A percentile compares a stretch with the other conserved stretches of the same genome.
phyloP scores from a whole-genome alignment of 2,329 filamentous ascomycete genomes.

The Lasiodiplodia sp. region DNA sequence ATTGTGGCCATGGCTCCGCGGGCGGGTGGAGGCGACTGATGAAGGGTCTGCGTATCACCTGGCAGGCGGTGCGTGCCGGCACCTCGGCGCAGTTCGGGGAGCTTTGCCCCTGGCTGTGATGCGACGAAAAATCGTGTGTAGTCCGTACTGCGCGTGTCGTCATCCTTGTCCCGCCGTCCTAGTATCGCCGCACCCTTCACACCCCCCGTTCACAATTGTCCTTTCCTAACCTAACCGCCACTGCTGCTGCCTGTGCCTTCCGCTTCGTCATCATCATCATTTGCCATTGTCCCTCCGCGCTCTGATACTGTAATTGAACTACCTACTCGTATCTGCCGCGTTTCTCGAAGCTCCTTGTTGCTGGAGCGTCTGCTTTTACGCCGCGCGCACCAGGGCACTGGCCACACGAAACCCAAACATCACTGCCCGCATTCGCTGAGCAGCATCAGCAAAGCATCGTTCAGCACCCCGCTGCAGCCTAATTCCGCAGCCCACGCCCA shows the following conservation, averaged over 20 bases:
- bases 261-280: neutral
- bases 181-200: neutral
- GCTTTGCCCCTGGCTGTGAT: too few relatives aligned
- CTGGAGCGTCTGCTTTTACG: conserved; percentile 8
- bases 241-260: neutral
- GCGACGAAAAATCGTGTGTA: neutral
- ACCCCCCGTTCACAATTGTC: neutral
- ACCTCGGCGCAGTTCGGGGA: neutral
- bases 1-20: neutral
- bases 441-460: conserved; percentile 7
- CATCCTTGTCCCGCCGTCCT: neutral
- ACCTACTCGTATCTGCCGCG: conserved; percentile 5
- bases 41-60: conserved; percentile 4
- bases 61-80: neutral
- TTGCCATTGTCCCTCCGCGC: neutral
- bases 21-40: conserved; percentile 3
- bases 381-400: too few relatives aligned
- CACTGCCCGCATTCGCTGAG: neutral
- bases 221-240: neutral
- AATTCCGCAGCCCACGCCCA: conserved; percentile 5
- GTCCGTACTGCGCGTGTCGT: neutral
- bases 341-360: conserved; percentile 20
- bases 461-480: conserved; percentile 28
- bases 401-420: conserved; percentile 20
- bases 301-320: neutral